Conservation (phyloP, 305 asterid genomes). For the Lippia alba region DNA sequence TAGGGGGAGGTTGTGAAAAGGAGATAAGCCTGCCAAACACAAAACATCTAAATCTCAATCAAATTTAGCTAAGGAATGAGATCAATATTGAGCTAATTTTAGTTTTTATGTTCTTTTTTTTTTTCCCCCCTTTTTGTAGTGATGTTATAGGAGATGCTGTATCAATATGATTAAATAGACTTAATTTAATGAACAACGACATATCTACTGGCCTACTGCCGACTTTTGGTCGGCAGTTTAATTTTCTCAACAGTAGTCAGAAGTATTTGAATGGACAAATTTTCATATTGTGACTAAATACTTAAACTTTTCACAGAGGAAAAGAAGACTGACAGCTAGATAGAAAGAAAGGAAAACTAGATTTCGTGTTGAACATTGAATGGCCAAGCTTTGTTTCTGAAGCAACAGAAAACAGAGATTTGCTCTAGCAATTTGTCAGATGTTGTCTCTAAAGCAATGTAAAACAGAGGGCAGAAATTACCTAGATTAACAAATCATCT, state of each 20-base stretch:
- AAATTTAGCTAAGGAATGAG: neutral
- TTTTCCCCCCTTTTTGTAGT: too few relatives aligned
- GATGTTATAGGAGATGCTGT: neutral
- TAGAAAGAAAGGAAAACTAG: neutral
- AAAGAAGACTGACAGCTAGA: neutral
- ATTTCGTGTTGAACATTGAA: neutral
- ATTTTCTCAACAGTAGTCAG: neutral
- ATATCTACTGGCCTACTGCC: neutral
- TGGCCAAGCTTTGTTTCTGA: neutral
- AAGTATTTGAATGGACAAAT: neutral
- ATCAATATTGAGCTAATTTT: neutral
- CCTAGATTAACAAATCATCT: neutral
- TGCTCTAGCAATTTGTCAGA: neutral
- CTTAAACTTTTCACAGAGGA: neutral
- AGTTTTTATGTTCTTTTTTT: too few relatives aligned
- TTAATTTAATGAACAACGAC: neutral
- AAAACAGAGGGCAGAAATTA: neutral
- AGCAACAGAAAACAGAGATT: conserved; percentile 1
- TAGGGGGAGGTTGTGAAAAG: neutral
- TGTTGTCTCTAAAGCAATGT: conserved; percentile 9
- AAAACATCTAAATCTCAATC: neutral
- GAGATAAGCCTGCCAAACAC: neutral
- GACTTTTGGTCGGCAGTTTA: neutral
- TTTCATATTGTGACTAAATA: neutral
- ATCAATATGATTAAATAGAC: neutral